Conservation (phyloP, 192 early-diverging fungal species). For the Rhizophagus prolifer region DNA sequence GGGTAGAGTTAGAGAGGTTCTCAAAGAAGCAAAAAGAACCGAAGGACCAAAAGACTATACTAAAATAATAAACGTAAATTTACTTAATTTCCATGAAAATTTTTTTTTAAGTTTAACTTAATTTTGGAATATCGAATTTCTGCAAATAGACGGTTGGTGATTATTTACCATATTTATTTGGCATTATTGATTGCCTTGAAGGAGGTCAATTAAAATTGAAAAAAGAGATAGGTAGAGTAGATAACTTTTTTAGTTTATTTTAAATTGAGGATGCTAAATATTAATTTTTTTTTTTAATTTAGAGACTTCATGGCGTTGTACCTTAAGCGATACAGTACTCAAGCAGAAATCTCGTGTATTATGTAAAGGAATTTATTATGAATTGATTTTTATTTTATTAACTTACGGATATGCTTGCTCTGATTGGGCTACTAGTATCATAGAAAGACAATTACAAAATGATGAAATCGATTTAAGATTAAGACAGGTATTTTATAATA, state of each 20-base stretch:
- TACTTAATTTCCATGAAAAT: no score
- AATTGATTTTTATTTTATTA: conserved; percentile 55
- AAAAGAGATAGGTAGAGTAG: conserved; percentile 37
- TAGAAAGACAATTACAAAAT: conserved; percentile 27
- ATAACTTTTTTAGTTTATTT: background rate
- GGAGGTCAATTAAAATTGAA: conserved; percentile 34
- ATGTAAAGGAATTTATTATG: conserved; percentile 51
- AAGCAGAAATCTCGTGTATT: conserved; percentile 50
- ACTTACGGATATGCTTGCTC: conserved; percentile 56
- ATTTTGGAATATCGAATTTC: background rate
- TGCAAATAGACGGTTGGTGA: conserved; percentile 43
- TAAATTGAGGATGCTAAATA: background rate
- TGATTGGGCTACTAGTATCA: conserved; percentile 34
- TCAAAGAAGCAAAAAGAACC: conserved; percentile 52
- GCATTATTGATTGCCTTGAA: conserved; percentile 42
- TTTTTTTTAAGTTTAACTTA: background rate
- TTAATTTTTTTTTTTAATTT: background rate
- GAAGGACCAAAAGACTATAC: conserved; percentile 46
- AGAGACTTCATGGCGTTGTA: conserved; percentile 63
- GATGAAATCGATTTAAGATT: conserved; percentile 20
- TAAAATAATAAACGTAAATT: conserved; percentile 40
- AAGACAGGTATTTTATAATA: conserved; percentile 16
- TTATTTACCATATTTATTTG: conserved; percentile 50
- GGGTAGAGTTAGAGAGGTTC: conserved; percentile 49
- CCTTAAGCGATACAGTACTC: conserved; percentile 46